Percentiles rank a stretch among this genome's conserved stretches.
Evolutionary conservation across 2,329 filamentous ascomycete species (phyloP).

Genomic region (Bisporella sp.): DNA sequence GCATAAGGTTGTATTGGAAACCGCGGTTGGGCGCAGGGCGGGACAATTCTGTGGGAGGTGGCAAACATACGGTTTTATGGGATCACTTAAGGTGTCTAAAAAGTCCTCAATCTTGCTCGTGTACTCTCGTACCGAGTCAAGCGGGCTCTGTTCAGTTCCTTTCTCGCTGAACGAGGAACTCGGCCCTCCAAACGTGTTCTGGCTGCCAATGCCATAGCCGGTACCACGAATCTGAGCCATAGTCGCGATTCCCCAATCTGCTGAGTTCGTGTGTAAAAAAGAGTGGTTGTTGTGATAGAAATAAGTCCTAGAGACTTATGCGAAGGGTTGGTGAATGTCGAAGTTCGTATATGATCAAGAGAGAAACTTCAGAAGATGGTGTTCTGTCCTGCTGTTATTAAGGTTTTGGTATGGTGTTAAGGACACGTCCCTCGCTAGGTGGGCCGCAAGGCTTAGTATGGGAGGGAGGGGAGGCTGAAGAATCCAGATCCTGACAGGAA

Average conservation of each 20-base stretch:
- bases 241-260: conserved; percentile 17
- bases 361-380: no score
- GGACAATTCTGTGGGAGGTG: not conserved
- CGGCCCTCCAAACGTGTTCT: conserved; percentile 30
- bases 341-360: no score
- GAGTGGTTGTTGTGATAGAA: no score
- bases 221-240: conserved; percentile 57
- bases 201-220: conserved; percentile 32
- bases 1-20: not conserved
- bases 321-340: no score
- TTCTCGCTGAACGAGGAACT: conserved; percentile 22
- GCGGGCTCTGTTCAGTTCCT: conserved; percentile 31
- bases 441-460: not conserved
- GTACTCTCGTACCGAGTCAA: conserved; percentile 87
- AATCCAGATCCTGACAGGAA: not conserved
- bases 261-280: no score
- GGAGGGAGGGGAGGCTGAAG: not conserved
- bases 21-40: conserved; percentile 1
- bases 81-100: conserved; percentile 80
- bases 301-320: no score
- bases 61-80: conserved; percentile 80
- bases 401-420: no score
- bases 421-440: no score
- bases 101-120: conserved; percentile 98
- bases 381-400: no score